Evolutionary conservation across 345 rosid genomes (phyloP).

Genomic region (Linum trigynum): DNA sequence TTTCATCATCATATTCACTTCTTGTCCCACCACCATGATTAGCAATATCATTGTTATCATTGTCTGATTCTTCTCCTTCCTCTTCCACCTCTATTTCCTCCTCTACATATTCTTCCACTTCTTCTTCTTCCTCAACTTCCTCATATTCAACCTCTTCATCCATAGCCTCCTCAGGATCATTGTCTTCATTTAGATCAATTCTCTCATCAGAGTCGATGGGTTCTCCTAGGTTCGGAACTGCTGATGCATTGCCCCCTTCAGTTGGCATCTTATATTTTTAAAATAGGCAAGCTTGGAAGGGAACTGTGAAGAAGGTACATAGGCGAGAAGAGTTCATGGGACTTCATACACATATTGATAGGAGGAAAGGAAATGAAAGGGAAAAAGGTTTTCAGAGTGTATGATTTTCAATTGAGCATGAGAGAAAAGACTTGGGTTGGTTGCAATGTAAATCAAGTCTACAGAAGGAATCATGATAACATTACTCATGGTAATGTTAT

Average conservation of each 20-base stretch:
- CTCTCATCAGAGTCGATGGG: constrained; percentile 47
- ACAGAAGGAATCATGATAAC: neutral
- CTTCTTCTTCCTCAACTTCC: constrained; percentile 70
- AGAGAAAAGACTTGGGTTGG: constrained; percentile 43
- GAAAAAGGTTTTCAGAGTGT: constrained; percentile 47
- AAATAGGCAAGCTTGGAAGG: constrained; percentile 63
- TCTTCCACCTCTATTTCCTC: constrained; percentile 43
- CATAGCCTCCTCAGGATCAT: constrained; percentile 52
- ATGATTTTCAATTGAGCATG: constrained; percentile 51
- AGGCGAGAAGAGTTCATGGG: constrained; percentile 82
- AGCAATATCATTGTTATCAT: constrained; percentile 15
- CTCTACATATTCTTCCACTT: constrained; percentile 52
- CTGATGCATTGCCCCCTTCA: constrained; percentile 48
- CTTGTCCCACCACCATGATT: constrained; percentile 18
- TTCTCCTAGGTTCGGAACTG: constrained; percentile 32
- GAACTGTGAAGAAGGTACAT: constrained; percentile 77
- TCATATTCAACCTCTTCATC: constrained; percentile 83
- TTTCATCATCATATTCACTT: constrained; percentile 42
- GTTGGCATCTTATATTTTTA: constrained; percentile 75
- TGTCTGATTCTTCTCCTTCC: constrained; percentile 16
- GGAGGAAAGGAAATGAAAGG: constrained; percentile 84
- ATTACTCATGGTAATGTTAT: neutral
- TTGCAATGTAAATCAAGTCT: constrained; percentile 28
- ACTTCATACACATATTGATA: constrained; percentile 49
- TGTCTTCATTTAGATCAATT: constrained; percentile 63